Percentiles rank a stretch among this genome's conserved stretches.
Conservation (phyloP, 306 rosid species). For the Luffa aegyptiaca region DNA sequence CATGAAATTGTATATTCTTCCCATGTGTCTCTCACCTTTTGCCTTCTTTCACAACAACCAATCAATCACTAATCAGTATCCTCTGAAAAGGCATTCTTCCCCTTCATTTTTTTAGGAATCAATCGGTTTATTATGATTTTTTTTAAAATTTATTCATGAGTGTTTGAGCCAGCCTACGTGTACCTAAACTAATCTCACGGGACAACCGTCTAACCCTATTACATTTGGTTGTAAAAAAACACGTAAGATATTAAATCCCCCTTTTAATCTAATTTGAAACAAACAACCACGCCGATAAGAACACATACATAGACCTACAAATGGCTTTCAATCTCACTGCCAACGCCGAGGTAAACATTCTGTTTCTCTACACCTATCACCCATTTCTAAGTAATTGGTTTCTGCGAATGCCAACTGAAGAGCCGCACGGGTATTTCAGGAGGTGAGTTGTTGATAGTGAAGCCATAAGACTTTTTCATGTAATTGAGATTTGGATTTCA, state of each 20-base stretch:
- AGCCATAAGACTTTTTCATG: too few relatives aligned
- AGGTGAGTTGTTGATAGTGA: too few relatives aligned
- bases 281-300: not conserved
- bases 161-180: too few relatives aligned
- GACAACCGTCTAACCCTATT: too few relatives aligned
- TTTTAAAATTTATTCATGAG: too few relatives aligned
- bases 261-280: not conserved
- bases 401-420: too few relatives aligned
- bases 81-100: not conserved
- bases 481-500: not conserved
- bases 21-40: not conserved
- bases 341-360: constrained; percentile 52
- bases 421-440: too few relatives aligned
- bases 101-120: not conserved
- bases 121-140: too few relatives aligned
- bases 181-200: too few relatives aligned
- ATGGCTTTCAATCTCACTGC: constrained; percentile 41
- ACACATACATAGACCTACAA: not conserved
- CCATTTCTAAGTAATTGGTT: not conserved
- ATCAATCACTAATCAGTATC: too few relatives aligned
- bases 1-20: not conserved
- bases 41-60: not conserved
- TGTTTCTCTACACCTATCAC: not conserved
- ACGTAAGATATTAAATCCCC: not conserved
- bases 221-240: too few relatives aligned